phyloP scores from a whole-genome alignment of 805 yeast species.

The Yarrowia porcina region DNA sequence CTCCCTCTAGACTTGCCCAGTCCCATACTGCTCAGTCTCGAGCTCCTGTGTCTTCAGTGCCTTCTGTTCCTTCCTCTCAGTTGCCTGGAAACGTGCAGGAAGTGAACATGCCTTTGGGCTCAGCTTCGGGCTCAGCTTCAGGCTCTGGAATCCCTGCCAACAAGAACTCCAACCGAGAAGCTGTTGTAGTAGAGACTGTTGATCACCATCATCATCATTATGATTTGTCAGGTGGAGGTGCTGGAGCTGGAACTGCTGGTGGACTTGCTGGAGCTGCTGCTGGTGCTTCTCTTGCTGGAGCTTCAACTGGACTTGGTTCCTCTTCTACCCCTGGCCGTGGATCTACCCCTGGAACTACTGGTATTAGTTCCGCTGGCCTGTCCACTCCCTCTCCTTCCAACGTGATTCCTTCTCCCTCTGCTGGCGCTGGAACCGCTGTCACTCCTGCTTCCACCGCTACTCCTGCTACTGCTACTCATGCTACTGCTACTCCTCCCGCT shows the following conservation, averaged over 20 bases:
- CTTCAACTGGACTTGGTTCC: background rate
- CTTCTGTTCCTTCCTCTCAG: background rate
- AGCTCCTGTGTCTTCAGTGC: background rate
- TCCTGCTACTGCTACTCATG: background rate
- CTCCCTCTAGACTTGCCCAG: background rate
- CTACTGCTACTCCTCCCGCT: background rate
- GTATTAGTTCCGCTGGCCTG: too few species aligned
- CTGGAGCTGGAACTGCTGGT: background rate
- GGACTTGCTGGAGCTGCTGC: background rate
- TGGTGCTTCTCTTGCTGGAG: background rate
- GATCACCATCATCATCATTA: background rate
- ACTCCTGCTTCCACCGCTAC: background rate
- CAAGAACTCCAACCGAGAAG: background rate
- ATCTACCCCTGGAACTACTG: too few species aligned
- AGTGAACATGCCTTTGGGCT: slow-evolving; percentile 1
- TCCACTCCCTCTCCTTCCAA: background rate
- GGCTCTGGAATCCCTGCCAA: background rate
- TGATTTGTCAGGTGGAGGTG: background rate
- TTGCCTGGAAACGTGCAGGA: slow-evolving; percentile 8
- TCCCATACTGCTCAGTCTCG: background rate
- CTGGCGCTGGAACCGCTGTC: background rate
- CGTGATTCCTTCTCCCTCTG: background rate
- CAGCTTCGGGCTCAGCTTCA: background rate
- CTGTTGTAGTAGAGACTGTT: background rate
- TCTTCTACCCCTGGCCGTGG: background rate